Base-by-base conservation (phyloP, 139 green algal genomes). In the Gonium pectorale region DNA sequence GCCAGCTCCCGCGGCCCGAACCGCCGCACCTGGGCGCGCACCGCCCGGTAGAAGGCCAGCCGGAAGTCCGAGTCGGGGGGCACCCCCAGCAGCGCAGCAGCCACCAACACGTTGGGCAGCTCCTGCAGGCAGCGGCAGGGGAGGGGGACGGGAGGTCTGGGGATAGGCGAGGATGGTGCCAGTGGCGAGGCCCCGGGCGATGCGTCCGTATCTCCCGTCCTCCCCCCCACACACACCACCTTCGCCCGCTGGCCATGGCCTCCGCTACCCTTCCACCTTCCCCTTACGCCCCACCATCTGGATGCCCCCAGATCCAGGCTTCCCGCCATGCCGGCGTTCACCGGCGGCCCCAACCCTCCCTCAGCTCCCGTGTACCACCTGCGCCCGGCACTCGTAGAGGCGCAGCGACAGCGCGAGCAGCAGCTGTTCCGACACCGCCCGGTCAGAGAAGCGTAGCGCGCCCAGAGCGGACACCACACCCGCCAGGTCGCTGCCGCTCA, bases 381-480 rank as follows among this genome's bases (percentile, higher is more conserved):
- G 75, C 6, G 77, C 43, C 35, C 43, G 49, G 77, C 77, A 83
- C 21, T 73, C 60, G 52, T 44, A 41, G 43, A 83, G 77, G 62
- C 51, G 63, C 19, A 59, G 21, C 19, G 54, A 69, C 60, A 64
- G 26, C 60, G 46, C 77, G 31, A 21, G 27, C 77, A 83, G 43
- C 62, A 83, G 77, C 62, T 51, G 60, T n/a, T 83, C 77, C 62
- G 44, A 0, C 0, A 73, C 77, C 59, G 71, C n/a, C 41, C 33
- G 56, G 77, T 73, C 64, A 19, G 46, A 33, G 43, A 41, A 83
- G 40, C 75, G 59, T 62, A 83, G 59, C 66, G 51, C 77, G 15
- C 31, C 77, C 46, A 83, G 77, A 43, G 60, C 29, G 17, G 60
- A 60, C 22, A 83, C 5, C 62, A 83, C 62, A 27, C 29, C 38